Base-by-base conservation (phyloP, 345 rosid species). In the Viola odorata region DNA sequence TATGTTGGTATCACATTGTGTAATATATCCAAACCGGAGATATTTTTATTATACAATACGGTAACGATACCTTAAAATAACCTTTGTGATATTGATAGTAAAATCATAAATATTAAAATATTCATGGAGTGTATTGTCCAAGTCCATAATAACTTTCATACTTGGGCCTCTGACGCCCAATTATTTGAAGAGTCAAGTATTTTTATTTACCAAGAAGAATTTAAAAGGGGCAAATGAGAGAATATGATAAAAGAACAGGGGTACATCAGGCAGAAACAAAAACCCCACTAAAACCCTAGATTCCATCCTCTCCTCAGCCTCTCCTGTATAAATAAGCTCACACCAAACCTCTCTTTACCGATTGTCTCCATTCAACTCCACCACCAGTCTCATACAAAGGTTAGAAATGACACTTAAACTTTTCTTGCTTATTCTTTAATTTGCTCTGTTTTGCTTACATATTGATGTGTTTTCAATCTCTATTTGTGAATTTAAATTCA, bases 211-310 rank as follows among this genome's bases (percentile, higher is more conserved):
- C 9, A n/a, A n/a, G n/a, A n/a, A n/a, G n/a, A n/a, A n/a, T 41
- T 41, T 5, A 41, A 41, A 41, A 41, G 9, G 9, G 52, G 52
- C 3, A 3, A 53, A 37, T 3, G 36, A 9, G 37, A 17, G 15
- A 67, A 58, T 50, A 42, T 5, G 2, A 2, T 2, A 47, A 53
- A 8, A 0, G 15, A 36, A 5, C 7, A 53, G 49, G 58, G 58
- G 15, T 37, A 6, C 0, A 3, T 53, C 12, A 6, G 45, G 14
- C 12, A 36, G 12, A 6, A 44, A 59, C 10, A 44, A 55, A 6
- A 15, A 42, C 41, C 7, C 40, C 0, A 7, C 15, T 14, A 60
- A 68, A 68, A 61, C 72, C 72, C 72, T 69, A 69, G 61, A 40
- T 0, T 17, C 37, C 1, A 10, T 12, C 7, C 12, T 13, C 11